These are phyloP conservation scores for Hibiscus mutabilis DNA, from an alignment of 345 rosid genomes.

Conservation along the genomic window DNA sequence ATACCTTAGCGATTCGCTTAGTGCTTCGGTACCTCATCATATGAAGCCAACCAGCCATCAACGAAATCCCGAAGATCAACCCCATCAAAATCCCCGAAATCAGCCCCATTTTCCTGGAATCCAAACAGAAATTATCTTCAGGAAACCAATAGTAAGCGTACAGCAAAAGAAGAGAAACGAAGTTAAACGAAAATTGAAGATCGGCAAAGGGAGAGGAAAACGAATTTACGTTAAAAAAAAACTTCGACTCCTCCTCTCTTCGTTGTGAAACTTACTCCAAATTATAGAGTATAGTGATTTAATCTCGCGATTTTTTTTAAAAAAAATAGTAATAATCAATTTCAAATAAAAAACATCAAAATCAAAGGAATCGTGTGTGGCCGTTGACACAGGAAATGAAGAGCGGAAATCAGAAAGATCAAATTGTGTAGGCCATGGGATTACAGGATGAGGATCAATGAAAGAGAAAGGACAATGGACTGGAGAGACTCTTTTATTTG, in stretches of 20 bases:
- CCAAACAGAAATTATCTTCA: conserved; percentile 7
- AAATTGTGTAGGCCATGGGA: conserved; percentile 22
- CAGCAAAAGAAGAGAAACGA: background rate
- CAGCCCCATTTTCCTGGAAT: conserved; percentile 68
- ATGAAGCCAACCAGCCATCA: conserved; percentile 94
- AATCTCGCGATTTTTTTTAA: background rate
- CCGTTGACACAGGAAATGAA: background rate
- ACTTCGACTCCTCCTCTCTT: background rate
- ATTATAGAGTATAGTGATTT: background rate
- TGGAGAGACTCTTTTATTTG: background rate
- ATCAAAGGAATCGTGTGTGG: background rate
- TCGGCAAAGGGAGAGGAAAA: background rate
- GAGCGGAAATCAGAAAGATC: background rate
- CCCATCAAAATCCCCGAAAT: conserved; percentile 85
- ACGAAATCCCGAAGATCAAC: conserved; percentile 65
- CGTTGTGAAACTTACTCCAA: background rate
- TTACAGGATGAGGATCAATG: background rate
- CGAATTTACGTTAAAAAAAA: background rate
- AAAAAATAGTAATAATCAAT: background rate
- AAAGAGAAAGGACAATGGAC: background rate
- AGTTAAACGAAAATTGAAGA: conserved; percentile 7
- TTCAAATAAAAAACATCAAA: background rate
- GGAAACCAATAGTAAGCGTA: background rate
- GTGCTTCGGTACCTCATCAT: conserved; percentile 84
- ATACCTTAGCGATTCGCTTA: conserved; percentile 82